phyloP scores from a whole-genome alignment of 1,284 basidiomycete genomes.

The Cutaneotrichosporon sp. region DNA sequence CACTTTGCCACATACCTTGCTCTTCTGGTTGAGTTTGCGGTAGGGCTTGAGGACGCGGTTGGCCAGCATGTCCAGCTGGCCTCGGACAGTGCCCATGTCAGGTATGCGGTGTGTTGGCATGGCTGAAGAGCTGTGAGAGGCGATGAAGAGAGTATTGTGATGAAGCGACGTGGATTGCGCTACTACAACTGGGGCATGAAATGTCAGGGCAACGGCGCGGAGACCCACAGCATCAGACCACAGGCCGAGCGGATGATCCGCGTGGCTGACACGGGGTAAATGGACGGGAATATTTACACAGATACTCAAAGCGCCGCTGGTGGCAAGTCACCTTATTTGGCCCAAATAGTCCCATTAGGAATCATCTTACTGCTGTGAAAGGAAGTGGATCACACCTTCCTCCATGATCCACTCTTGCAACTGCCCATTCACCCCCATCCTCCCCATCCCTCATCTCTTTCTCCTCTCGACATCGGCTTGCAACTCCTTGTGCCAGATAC shows the following conservation, averaged over 20 bases:
- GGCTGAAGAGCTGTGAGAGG: background rate
- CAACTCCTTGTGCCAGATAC: background rate
- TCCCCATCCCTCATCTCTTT: background rate
- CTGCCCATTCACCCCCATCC: background rate
- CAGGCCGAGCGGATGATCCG: no score
- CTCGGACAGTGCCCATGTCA: background rate
- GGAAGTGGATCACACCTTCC: background rate
- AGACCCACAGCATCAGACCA: background rate
- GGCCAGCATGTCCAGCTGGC: constrained; percentile 4
- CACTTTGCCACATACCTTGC: constrained; percentile 31
- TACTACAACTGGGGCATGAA: background rate
- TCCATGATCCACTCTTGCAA: background rate
- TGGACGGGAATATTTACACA: background rate
- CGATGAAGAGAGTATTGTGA: background rate
- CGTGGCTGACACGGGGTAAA: background rate
- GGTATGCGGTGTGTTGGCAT: background rate
- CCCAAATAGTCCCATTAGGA: background rate
- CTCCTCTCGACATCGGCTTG: background rate
- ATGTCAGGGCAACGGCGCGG: background rate
- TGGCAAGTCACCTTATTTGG: background rate
- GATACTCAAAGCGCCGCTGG: background rate
- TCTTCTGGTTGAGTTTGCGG: constrained; percentile 33
- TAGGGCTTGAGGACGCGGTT: constrained; percentile 19
- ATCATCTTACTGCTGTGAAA: no score
- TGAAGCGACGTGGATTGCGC: constrained; percentile 2